Evolutionary conservation across 257 asterid species (phyloP).

Genomic region (Solanum phureja): DNA sequence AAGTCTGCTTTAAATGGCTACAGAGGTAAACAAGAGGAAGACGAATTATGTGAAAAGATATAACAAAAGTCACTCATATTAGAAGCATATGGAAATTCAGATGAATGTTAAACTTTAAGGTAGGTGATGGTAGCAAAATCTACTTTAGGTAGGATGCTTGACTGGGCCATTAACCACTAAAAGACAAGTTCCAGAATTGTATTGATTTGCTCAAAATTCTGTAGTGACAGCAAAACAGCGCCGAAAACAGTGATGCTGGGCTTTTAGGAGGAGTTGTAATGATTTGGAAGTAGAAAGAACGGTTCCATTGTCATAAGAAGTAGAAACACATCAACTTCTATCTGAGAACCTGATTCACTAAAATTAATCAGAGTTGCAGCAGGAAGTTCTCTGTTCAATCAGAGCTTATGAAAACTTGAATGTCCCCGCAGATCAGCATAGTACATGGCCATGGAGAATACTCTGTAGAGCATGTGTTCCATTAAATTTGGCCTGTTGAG

Average conservation of each 20-base stretch:
- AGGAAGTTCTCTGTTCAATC: background rate
- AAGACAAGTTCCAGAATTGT: background rate
- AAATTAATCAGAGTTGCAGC: background rate
- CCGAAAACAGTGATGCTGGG: background rate
- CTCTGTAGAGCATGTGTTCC: background rate
- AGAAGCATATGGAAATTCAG: background rate
- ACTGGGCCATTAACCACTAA: background rate
- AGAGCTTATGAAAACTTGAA: background rate
- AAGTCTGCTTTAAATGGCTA: background rate
- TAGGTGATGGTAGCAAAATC: background rate
- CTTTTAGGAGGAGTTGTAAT: background rate
- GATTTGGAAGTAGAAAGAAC: background rate
- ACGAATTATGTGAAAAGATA: background rate
- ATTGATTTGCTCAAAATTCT: background rate
- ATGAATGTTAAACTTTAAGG: background rate
- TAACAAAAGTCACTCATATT: background rate
- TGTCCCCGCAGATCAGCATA: background rate
- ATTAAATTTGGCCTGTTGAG: background rate
- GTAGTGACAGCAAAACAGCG: background rate
- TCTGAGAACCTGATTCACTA: background rate
- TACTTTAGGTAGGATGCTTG: background rate
- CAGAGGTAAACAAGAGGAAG: background rate
- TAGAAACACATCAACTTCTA: background rate
- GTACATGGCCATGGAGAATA: background rate
- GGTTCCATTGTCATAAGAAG: background rate